These are phyloP conservation scores for Coemansia sp. DNA, from an alignment of 192 early-diverging fungal species.

Conservation along the genomic window DNA sequence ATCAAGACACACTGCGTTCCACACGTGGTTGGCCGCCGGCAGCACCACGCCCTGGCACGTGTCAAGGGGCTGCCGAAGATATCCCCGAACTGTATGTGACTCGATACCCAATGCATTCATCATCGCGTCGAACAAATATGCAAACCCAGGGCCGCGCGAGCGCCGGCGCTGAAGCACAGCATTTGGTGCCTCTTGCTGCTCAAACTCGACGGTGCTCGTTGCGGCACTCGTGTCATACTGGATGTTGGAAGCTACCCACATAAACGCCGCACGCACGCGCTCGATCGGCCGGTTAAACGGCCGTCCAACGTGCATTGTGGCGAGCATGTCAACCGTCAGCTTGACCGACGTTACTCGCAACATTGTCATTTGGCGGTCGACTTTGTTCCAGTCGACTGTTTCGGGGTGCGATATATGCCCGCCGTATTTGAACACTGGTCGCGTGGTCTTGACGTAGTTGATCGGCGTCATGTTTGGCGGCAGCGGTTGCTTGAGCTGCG, in stretches of 20 bases:
- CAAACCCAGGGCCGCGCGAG: slow-evolving; percentile 53
- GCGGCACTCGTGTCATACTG: slow-evolving; percentile 45
- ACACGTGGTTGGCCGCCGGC: slow-evolving; percentile 56
- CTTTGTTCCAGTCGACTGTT: slow-evolving; percentile 55
- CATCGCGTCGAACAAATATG: slow-evolving; percentile 54
- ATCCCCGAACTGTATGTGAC: slow-evolving; percentile 49
- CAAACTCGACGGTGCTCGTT: slow-evolving; percentile 45
- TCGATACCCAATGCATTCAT: slow-evolving; percentile 52
- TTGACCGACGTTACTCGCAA: slow-evolving; percentile 61
- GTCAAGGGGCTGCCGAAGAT: slow-evolving; percentile 54
- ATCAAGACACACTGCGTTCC: slow-evolving; percentile 55
- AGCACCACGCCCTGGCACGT: slow-evolving; percentile 42
- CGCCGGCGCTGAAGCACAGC: slow-evolving; percentile 49
- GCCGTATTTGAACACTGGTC: slow-evolving; percentile 50
- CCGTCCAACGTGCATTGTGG: slow-evolving; percentile 64
- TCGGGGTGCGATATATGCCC: slow-evolving; percentile 49
- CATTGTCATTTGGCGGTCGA: slow-evolving; percentile 67
- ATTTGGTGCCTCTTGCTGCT: slow-evolving; percentile 45
- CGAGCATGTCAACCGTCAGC: slow-evolving; percentile 62
- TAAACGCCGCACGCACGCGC: slow-evolving; percentile 65
- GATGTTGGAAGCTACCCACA: slow-evolving; percentile 71
- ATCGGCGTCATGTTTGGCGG: slow-evolving; percentile 46
- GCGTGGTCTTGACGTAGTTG: slow-evolving; percentile 53
- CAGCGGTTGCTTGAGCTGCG: slow-evolving; percentile 25
- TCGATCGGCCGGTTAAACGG: slow-evolving; percentile 63